phyloP scores from a whole-genome alignment of 768 basidiomycete species.

The Suillus alpinus region DNA sequence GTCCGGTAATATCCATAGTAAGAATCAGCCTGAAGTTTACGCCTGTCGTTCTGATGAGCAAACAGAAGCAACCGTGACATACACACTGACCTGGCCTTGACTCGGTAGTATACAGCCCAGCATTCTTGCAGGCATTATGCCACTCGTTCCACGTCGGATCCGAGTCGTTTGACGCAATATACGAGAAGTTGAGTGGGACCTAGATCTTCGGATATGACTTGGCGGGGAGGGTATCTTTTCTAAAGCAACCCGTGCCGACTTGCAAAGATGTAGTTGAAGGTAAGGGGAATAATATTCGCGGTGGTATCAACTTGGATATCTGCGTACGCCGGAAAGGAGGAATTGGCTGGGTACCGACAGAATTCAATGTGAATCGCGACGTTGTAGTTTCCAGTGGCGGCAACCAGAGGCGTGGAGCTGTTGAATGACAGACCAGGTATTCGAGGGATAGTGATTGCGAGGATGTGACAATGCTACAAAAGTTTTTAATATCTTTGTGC shows the following conservation, averaged over 20 bases:
- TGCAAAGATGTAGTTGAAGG: slow-evolving; percentile 65
- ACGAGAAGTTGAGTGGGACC: too few relatives aligned
- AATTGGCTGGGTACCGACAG: slow-evolving; percentile 80
- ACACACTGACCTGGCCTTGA: too few relatives aligned
- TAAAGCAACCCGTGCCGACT: slow-evolving; percentile 70
- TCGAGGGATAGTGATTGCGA: slow-evolving; percentile 82
- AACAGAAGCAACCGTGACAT: too few relatives aligned
- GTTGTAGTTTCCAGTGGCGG: slow-evolving; percentile 59
- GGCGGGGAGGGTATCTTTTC: too few relatives aligned
- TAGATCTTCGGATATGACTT: too few relatives aligned
- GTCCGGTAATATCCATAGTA: too few relatives aligned
- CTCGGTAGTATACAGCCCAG: too few relatives aligned
- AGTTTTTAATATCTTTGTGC: slow-evolving; percentile 4
- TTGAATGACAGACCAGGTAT: slow-evolving; percentile 73
- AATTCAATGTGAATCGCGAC: slow-evolving; percentile 61
- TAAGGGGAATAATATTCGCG: slow-evolving; percentile 73
- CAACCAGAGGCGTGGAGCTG: slow-evolving; percentile 49
- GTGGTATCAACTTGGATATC: slow-evolving; percentile 75
- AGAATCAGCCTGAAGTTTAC: too few relatives aligned
- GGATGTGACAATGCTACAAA: slow-evolving; percentile 58
- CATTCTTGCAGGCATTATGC: too few relatives aligned
- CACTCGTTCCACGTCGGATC: too few relatives aligned
- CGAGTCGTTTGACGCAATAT: too few relatives aligned
- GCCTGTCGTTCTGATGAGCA: too few relatives aligned
- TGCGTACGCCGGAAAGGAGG: slow-evolving; percentile 79